Evolutionary conservation across 306 rosid species (phyloP).

Genomic region (Trichosanthes truncata): DNA sequence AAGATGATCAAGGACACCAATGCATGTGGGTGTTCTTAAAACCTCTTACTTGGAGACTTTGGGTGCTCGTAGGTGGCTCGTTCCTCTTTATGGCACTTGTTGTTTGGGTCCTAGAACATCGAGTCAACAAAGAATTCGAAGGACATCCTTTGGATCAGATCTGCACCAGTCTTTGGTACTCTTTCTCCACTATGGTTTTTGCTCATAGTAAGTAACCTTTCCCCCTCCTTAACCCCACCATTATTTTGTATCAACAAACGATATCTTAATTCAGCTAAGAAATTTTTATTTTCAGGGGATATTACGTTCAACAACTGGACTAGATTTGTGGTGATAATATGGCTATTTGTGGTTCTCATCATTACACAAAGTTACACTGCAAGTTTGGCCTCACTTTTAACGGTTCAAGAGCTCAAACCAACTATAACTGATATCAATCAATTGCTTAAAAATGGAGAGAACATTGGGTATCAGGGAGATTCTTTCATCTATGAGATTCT

Average conservation of each 20-base stretch:
- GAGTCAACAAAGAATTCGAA: slow-evolving; percentile 21
- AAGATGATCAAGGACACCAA: neutral
- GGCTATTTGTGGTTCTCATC: slow-evolving; percentile 51
- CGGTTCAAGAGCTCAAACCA: slow-evolving; percentile 42
- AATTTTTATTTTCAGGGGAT: slow-evolving; percentile 33
- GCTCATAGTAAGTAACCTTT: slow-evolving; percentile 32
- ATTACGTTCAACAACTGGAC: slow-evolving; percentile 32
- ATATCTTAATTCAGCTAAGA: no score
- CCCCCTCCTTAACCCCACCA: neutral
- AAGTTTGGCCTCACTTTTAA: slow-evolving; percentile 51
- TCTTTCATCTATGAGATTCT: slow-evolving; percentile 34
- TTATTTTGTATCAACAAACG: no score
- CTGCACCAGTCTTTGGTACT: slow-evolving; percentile 44
- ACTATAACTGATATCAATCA: slow-evolving; percentile 23
- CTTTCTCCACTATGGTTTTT: slow-evolving; percentile 60
- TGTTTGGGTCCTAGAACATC: slow-evolving; percentile 38
- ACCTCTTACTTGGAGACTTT: slow-evolving; percentile 28
- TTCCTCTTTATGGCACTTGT: slow-evolving; percentile 27
- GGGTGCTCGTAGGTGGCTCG: slow-evolving; percentile 19
- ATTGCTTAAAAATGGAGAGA: slow-evolving; percentile 24
- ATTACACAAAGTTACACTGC: slow-evolving; percentile 64
- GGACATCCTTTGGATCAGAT: slow-evolving; percentile 24
- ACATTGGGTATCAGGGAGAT: slow-evolving; percentile 34
- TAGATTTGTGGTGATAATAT: slow-evolving; percentile 44
- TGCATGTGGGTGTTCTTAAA: slow-evolving; percentile 36